Conservation (phyloP, 2,329 filamentous ascomycete genomes). For the Alternaria metachromatica region DNA sequence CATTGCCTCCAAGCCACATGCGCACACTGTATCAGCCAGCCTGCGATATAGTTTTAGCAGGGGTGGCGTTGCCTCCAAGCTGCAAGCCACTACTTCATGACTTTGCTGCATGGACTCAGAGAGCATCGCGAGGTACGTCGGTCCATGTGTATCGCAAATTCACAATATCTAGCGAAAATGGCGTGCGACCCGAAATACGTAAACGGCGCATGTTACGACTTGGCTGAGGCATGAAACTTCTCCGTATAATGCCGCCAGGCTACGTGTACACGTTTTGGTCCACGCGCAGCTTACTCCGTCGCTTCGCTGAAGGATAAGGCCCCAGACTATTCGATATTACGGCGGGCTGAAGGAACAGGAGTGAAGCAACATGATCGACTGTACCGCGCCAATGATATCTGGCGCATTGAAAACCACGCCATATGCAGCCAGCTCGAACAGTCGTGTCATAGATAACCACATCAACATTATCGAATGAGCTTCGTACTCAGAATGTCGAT, state of each 20-base stretch:
- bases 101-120: background rate
- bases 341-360: background rate
- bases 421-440: background rate
- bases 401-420: background rate
- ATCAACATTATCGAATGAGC: background rate
- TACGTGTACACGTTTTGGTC: background rate
- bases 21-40: background rate
- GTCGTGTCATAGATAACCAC: background rate
- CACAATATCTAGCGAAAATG: background rate
- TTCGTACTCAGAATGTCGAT: background rate
- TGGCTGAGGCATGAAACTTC: background rate
- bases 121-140: background rate
- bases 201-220: background rate
- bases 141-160: background rate
- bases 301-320: background rate
- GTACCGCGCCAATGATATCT: background rate
- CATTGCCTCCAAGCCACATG: background rate
- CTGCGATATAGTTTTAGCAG: background rate
- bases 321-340: background rate
- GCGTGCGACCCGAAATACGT: background rate
- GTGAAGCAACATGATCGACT: background rate
- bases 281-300: background rate
- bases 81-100: background rate
- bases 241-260: background rate
- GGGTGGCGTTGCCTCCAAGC: background rate